Evolutionary conservation across 768 basidiomycete genomes (phyloP).

Genomic region (Tricholomella constricta): DNA sequence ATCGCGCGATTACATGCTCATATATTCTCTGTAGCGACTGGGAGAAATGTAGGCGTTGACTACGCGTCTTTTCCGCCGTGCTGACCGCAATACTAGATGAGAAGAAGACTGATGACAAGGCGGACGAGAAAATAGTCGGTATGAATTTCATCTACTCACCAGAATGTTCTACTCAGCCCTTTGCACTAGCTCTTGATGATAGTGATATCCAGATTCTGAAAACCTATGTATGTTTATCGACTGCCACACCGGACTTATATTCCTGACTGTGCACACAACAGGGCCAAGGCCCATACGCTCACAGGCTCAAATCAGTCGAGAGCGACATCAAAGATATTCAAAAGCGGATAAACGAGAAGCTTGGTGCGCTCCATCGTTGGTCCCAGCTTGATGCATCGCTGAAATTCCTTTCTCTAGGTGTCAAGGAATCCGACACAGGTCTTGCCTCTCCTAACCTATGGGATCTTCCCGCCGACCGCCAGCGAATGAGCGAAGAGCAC

Average conservation of each 20-base stretch:
- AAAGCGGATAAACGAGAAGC: constrained; percentile 96
- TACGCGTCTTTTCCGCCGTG: background rate
- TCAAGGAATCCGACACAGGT: constrained; percentile 98
- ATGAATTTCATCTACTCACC: constrained; percentile 23
- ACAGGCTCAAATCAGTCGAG: constrained; percentile 85
- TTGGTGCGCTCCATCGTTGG: constrained; percentile 54
- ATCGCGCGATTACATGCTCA: constrained; percentile 15
- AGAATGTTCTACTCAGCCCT: constrained; percentile 10
- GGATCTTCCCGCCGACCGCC: constrained; percentile 93
- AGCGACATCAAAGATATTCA: constrained; percentile 94
- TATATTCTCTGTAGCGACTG: constrained; percentile 67
- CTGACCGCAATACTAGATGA: constrained; percentile 53
- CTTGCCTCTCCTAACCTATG: constrained; percentile 95
- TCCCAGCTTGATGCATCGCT: background rate
- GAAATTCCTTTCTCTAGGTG: constrained; percentile 48
- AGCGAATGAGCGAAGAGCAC: constrained; percentile 90
- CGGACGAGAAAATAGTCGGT: constrained; percentile 93
- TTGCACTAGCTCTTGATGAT: constrained; percentile 80
- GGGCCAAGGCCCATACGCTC: constrained; percentile 98
- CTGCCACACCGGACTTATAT: background rate
- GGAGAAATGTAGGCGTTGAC: constrained; percentile 83
- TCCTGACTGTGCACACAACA: constrained; percentile 32
- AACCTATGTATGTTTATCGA: constrained; percentile 74
- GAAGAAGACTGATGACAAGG: constrained; percentile 84
- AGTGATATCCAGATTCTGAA: constrained; percentile 99